Conservation (phyloP, 495 filamentous ascomycete species). For the Neohortaea acidophila region DNA sequence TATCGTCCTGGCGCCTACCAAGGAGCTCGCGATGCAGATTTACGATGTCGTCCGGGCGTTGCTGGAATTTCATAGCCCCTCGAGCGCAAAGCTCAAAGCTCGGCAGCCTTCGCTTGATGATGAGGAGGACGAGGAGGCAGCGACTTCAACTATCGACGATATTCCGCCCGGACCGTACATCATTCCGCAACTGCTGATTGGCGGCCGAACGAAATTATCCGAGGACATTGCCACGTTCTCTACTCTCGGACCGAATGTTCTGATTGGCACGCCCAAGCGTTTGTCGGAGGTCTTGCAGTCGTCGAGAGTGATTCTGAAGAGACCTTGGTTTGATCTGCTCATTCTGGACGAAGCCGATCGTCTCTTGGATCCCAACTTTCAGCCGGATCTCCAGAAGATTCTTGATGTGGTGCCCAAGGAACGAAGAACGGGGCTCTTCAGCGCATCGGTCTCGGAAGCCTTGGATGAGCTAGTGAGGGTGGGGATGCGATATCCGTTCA, state of each 20-base stretch:
- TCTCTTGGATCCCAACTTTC: slow-evolving; percentile 88
- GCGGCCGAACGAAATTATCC: slow-evolving; percentile 63
- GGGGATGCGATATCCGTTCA: slow-evolving; percentile 83
- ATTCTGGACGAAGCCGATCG: slow-evolving; percentile 92
- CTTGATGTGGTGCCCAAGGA: slow-evolving; percentile 79
- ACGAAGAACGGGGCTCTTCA: slow-evolving; percentile 82
- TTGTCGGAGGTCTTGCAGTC: slow-evolving; percentile 77
- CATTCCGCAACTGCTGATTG: slow-evolving; percentile 77
- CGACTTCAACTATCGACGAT: slow-evolving; percentile 32
- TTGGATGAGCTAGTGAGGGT: slow-evolving; percentile 83
- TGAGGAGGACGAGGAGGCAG: slow-evolving; percentile 33
- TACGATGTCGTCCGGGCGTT: slow-evolving; percentile 64
- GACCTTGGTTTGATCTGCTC: slow-evolving; percentile 29
- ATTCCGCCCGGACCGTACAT: slow-evolving; percentile 39
- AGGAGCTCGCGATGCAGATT: slow-evolving; percentile 84
- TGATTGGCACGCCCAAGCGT: slow-evolving; percentile 79
- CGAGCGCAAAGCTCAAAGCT: slow-evolving; percentile 47
- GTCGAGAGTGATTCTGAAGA: slow-evolving; percentile 53
- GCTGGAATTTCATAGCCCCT: slow-evolving; percentile 66
- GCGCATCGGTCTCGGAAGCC: slow-evolving; percentile 81
- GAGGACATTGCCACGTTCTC: slow-evolving; percentile 77
- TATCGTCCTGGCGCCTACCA: slow-evolving; percentile 82
- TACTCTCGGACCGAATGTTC: slow-evolving; percentile 62
- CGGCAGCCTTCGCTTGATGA: slow-evolving; percentile 27
- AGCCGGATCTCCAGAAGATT: slow-evolving; percentile 75